Base-by-base conservation (phyloP, 1,284 basidiomycete genomes). In the Apiotrichum mycotoxinovorans region DNA sequence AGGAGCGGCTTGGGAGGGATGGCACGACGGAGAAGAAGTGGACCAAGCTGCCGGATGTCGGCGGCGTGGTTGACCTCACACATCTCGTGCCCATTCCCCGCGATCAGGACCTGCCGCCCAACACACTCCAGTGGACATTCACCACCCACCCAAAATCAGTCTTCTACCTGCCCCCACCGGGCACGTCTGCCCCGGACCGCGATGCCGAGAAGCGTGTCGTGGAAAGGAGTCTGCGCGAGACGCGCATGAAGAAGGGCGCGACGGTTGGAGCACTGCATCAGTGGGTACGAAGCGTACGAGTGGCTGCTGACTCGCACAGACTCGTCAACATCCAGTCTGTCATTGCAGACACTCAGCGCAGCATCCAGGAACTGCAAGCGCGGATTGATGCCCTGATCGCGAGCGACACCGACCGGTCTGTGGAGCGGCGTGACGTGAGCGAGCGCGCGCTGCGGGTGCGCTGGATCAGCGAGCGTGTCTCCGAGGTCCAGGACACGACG, bases 251-350 rank as follows among this genome's bases (percentile, higher is more conserved):
- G 62, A 69, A 71, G 45, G 74, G 75, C 12, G 60, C 67, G 10
- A 70, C 67, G 0, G 59, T 76, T 3, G 73, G 73, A 10, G 69
- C 63, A 1, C 52, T 79, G 8, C 71, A 75, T 52, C 71, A 75
- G 75, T 76, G 42, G 49, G 73, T 64, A 2, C 4, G 1, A 12
- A 9, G 1, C 0, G 2, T 8, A 30, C n/a, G n/a, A n/a, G n/a
- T n/a, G n/a, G n/a, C n/a, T n/a, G 44, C 56, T 65, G 52, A 65
- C 51, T 14, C 42, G 17, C n/a, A 9, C 53, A 91, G 89, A 69
- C 78, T 91, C 27, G 84, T 84, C 40, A 85, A 83, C 52, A 71
- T 89, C 33, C 87, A 90, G 66, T 79, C 84, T 23, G 83, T 82
- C 51, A 83, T 91, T 52, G 68, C 79, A 34, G 88, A 90, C 65